These are phyloP conservation scores for Talaromyces proteolyticus DNA, from an alignment of 495 filamentous ascomycete species.

Conservation along the genomic window DNA sequence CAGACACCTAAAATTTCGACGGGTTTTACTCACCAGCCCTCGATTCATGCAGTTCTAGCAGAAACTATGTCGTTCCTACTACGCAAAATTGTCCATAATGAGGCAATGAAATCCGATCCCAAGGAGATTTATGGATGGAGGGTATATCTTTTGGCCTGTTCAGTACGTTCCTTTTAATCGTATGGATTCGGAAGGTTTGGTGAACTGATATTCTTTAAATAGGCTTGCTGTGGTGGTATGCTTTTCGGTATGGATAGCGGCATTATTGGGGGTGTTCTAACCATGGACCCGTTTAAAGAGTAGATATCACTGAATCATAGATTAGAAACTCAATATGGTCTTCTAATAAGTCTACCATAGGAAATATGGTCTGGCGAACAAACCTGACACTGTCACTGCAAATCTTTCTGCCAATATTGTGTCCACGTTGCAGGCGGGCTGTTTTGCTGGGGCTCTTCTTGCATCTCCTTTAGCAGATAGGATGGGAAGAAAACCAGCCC, in stretches of 20 bases:
- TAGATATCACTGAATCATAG: slow-evolving; percentile 16
- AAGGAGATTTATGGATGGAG: slow-evolving; percentile 77
- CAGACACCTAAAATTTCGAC: too few species aligned
- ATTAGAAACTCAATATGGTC: slow-evolving; percentile 9
- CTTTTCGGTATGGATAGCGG: slow-evolving; percentile 63
- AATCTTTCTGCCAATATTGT: slow-evolving; percentile 48
- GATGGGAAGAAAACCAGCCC: slow-evolving; percentile 47
- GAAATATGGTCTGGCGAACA: slow-evolving; percentile 44
- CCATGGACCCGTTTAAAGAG: slow-evolving; percentile 55
- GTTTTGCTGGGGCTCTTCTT: slow-evolving; percentile 60
- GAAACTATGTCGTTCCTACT: slow-evolving; percentile 27
- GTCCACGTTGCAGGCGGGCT: slow-evolving; percentile 63
- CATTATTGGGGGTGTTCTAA: slow-evolving; percentile 66
- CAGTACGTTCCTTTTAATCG: slow-evolving; percentile 35
- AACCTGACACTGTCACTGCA: slow-evolving; percentile 41
- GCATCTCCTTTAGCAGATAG: slow-evolving; percentile 51
- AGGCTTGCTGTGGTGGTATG: slow-evolving; percentile 75
- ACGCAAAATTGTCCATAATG: slow-evolving; percentile 67
- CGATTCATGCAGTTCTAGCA: background rate
- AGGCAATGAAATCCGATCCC: slow-evolving; percentile 69
- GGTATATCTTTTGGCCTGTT: slow-evolving; percentile 61
- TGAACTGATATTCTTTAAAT: slow-evolving; percentile 8
- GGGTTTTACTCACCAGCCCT: too few species aligned
- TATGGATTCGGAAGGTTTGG: background rate
- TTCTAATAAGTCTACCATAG: slow-evolving; percentile 16